Evolutionary conservation across 2,329 filamentous ascomycete genomes (phyloP), one percentile per base, ranked within the genome.

Genomic region (Aspergillus caelatus): DNA sequence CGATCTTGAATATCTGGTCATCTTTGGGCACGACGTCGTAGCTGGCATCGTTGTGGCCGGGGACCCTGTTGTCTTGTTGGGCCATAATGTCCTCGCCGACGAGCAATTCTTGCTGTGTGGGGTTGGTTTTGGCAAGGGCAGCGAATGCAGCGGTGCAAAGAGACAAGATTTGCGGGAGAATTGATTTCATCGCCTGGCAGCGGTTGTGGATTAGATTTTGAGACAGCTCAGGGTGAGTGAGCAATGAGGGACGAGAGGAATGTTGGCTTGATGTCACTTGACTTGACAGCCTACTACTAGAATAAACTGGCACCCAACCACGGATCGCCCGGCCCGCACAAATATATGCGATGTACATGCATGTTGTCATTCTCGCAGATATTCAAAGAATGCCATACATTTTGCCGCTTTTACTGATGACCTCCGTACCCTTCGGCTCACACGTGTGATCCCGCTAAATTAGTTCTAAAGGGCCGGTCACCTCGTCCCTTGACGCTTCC

Each of bases 21-120:
- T 60, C 53, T 23, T 65, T 62, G 14, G 60, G 60, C 52, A 65
- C 58, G 58, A 23, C 46, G 43, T 65, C 65, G 60, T 65, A 67
- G 14, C 60, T 50, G n/a, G 65, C 58, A 63, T 65, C 34, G 50
- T 63, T 67, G 58, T 63, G 62, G 21, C 65, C 62, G 43, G 52
- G 58, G 45, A 67, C 55, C 32, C 10, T 34, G 12, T 60, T 61
- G 60, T 61, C 58, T 60, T 65, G 43, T 45, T 63, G 30, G 55
- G 19, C 60, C 62, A 67, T 65, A 26, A 65, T n/a, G 16, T 58
- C 60, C 46, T 41, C 39, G 56, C 43, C 39, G 32, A 30, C 14
- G 9, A 48, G 21, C 21, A 28, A 14, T 28, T 48, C 14, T 48
- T 48, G 45, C 23, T 48, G 30, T 21, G 16, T 28, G 46, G 60